Evolutionary conservation across 1,139 yeast species (phyloP).

Genomic region (Kurtzmaniella quercitrusa): DNA sequence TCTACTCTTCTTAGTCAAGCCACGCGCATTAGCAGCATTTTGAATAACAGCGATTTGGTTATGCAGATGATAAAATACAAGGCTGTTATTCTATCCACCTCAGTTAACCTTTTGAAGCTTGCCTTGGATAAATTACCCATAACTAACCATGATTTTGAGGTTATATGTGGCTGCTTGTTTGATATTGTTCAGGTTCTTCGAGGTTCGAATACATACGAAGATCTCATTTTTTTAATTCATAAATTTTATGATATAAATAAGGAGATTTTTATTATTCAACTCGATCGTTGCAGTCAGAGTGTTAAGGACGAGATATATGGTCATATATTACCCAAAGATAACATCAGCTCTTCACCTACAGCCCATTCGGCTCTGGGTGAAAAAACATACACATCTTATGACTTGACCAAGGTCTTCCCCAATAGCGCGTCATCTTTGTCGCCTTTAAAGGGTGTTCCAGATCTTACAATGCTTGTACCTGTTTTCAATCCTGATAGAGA

Average conservation of each 20-base stretch:
- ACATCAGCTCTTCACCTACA: background rate
- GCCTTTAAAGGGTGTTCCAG: constrained; percentile 30
- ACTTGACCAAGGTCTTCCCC: constrained; percentile 26
- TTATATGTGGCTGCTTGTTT: constrained; percentile 25
- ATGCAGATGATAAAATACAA: constrained; percentile 36
- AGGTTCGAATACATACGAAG: constrained; percentile 25
- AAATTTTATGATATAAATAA: constrained; percentile 31
- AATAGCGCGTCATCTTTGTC: constrained; percentile 18
- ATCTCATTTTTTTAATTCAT: constrained; percentile 22
- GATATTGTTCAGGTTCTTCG: constrained; percentile 32
- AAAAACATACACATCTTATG: constrained; percentile 16
- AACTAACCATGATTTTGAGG: constrained; percentile 29
- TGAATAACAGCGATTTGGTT: constrained; percentile 27
- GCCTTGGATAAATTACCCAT: constrained; percentile 31
- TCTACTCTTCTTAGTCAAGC: constrained; percentile 26
- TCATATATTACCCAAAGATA: background rate
- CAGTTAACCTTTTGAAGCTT: constrained; percentile 25
- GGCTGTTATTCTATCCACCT: constrained; percentile 23
- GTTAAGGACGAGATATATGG: constrained; percentile 31
- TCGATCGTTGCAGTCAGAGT: constrained; percentile 21
- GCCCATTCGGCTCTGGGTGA: background rate
- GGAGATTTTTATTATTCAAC: constrained; percentile 22
- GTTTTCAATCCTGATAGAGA: constrained; percentile 16
- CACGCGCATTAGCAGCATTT: constrained; percentile 28
- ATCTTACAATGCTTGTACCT: constrained; percentile 39